phyloP scores from a whole-genome alignment of 2,329 filamentous ascomycete genomes.

The Diaporthe sp. region DNA sequence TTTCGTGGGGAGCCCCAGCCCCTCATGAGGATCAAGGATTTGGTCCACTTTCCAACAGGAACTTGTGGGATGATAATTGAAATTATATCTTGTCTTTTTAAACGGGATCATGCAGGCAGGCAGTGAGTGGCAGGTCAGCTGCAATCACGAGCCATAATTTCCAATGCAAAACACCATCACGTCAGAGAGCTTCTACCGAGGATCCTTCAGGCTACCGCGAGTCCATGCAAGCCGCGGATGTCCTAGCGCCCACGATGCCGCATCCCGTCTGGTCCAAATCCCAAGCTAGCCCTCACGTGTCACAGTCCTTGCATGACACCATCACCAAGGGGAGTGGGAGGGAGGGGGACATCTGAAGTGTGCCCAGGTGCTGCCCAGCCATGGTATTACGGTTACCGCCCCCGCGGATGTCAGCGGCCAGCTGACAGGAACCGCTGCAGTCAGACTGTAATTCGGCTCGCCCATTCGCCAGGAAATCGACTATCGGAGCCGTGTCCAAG shows the following conservation, averaged over 20 bases:
- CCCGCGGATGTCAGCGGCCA: constrained; percentile 16
- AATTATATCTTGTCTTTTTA: not conserved
- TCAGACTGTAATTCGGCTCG: not conserved
- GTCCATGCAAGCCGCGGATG: not conserved
- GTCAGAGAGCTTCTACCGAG: not conserved
- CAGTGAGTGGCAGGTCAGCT: not conserved
- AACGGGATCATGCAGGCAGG: not conserved
- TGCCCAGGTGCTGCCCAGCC: constrained; percentile 14
- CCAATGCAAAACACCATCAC: not conserved
- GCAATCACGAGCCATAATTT: not conserved
- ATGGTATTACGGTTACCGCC: not conserved
- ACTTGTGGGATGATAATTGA: not conserved
- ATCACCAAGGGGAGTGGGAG: not conserved
- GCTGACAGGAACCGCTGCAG: constrained; percentile 21
- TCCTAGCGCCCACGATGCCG: not conserved
- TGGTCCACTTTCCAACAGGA: not conserved
- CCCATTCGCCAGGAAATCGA: constrained; percentile 7
- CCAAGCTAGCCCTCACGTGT: not conserved
- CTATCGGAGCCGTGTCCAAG: not conserved
- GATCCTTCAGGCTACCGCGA: not conserved
- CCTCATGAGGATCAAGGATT: not conserved
- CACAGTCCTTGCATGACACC: constrained; percentile 17
- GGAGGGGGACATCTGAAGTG: too few relatives aligned
- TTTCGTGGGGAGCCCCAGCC: not conserved
- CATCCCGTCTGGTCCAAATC: not conserved